Evolutionary conservation across 2,329 filamentous ascomycete genomes (phyloP), one percentile per base, ranked within the genome.

Genomic region (Aspergillus sp.): DNA sequence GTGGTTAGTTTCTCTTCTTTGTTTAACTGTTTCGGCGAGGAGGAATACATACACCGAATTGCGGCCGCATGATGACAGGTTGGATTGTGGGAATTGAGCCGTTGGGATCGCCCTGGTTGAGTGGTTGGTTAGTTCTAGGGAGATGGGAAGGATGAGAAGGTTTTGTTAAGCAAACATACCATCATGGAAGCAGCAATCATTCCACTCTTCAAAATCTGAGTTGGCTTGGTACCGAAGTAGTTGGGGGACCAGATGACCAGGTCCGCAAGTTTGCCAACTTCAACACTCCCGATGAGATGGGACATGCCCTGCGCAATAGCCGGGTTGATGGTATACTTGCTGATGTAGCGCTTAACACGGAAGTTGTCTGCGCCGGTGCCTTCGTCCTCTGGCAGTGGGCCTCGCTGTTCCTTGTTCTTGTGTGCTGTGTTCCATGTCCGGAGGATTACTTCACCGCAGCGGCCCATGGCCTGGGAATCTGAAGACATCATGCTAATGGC

Each of bases 401-500:
- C 93, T 8, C 93, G 84, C 77, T 97, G 92, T 17, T 87, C 72
- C 76, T 96, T 96, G 74, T 98, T 98, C 84, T 97, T 97, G 77
- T 97, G 91, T 0, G 93, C 93, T 2, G 93, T 98, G 76, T 97
- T 93, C 93, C 93, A 98, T 0, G 93, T 97, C 12, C 93, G 86
- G 23, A 96, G 81, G 60, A 98, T 86, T 54, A 98, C 93, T 78
- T 98, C 93, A 63, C 93, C 93, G 71, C 91, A 96, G 51, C 93
- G 89, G 56, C 93, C 93, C 93, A 98, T 98, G 67, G 93, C 93
- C 77, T 98, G 93, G 0, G 90, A 93, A 77, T 98, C 93, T 1
- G 89, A 93, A 59, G 87, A 91, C 91, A 98, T 96, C 93, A 98
- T 98, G 74, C 88, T 92, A 75, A 98, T 97, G 62, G 93, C 93